A percentile compares a stretch with the other conserved stretches of the same genome.
Evolutionary conservation across 2,329 filamentous ascomycete species (phyloP).

Genomic region (Penicillium vulpinum): DNA sequence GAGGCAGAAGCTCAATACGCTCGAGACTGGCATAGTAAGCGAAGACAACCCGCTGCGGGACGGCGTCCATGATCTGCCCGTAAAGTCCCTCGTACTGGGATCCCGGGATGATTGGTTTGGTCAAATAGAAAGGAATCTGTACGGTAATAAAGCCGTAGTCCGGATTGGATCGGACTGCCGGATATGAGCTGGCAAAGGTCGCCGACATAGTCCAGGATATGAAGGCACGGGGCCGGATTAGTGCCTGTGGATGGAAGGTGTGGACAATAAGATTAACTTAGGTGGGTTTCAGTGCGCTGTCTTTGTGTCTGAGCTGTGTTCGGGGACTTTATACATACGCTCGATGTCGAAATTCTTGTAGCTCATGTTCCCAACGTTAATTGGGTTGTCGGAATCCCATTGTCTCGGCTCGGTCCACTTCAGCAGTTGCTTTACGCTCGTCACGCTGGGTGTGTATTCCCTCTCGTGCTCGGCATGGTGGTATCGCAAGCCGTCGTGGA

Average conservation of each 20-base stretch:
- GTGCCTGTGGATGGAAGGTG: slow-evolving; percentile 33
- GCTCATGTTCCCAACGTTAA: slow-evolving; percentile 13
- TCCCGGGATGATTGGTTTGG: neutral
- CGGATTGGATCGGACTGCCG: neutral
- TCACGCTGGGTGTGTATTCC: slow-evolving; percentile 44
- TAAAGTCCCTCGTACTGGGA: slow-evolving; percentile 10
- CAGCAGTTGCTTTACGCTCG: slow-evolving; percentile 29
- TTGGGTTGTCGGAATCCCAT: slow-evolving; percentile 9
- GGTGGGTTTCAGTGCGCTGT: neutral
- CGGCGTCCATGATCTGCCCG: slow-evolving; percentile 22
- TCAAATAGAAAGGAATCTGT: slow-evolving; percentile 32
- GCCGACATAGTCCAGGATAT: slow-evolving; percentile 36
- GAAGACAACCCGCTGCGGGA: slow-evolving; percentile 31
- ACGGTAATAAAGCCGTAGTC: slow-evolving; percentile 31
- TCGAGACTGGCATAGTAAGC: slow-evolving; percentile 41
- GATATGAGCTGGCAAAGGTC: slow-evolving; percentile 21
- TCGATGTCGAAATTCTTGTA: slow-evolving; percentile 17
- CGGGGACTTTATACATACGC: neutral
- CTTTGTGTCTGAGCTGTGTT: neutral
- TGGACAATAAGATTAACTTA: slow-evolving; percentile 40
- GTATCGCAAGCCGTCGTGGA: slow-evolving; percentile 37
- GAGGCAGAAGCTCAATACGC: slow-evolving; percentile 21
- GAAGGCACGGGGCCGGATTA: slow-evolving; percentile 38
- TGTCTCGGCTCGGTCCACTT: slow-evolving; percentile 27
- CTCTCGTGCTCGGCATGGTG: slow-evolving; percentile 44